phyloP scores from a whole-genome alignment of 2,329 filamentous ascomycete genomes.

The Pseudogymnoascus sp. region DNA sequence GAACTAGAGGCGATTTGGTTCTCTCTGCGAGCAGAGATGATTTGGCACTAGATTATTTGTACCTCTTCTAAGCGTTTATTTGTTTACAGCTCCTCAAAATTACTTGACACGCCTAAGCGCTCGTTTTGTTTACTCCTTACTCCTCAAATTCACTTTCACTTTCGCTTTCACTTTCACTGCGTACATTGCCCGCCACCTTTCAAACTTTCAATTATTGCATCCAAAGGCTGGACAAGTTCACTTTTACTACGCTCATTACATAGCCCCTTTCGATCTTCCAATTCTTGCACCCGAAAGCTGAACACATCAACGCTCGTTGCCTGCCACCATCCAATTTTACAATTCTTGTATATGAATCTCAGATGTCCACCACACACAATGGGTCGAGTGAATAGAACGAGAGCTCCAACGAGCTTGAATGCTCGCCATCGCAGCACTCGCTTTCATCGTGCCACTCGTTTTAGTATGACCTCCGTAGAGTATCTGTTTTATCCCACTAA shows the following conservation, averaged over 20 bases:
- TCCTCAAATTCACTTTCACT: neutral
- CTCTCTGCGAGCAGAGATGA: neutral
- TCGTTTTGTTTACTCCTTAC: neutral
- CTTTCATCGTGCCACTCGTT: neutral
- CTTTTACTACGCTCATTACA: neutral
- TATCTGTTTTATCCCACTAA: neutral
- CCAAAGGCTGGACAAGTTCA: neutral
- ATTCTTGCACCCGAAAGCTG: neutral
- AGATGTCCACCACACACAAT: neutral
- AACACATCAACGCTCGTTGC: neutral
- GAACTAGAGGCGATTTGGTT: neutral
- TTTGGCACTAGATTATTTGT: neutral
- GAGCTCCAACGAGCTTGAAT: neutral
- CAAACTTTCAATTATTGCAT: neutral
- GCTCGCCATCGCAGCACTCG: neutral
- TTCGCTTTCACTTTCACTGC: neutral
- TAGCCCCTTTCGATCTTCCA: neutral
- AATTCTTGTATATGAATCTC: neutral
- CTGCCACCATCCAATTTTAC: neutral
- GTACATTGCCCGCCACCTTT: neutral
- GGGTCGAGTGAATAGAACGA: neutral
- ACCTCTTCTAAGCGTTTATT: neutral
- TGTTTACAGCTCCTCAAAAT: neutral
- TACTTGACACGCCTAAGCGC: neutral
- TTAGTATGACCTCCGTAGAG: neutral